Percentiles rank a stretch among this genome's conserved stretches.
Evolutionary conservation across 1,139 yeast species (phyloP).

Genomic region (Geotrichum citri-aurantii): DNA sequence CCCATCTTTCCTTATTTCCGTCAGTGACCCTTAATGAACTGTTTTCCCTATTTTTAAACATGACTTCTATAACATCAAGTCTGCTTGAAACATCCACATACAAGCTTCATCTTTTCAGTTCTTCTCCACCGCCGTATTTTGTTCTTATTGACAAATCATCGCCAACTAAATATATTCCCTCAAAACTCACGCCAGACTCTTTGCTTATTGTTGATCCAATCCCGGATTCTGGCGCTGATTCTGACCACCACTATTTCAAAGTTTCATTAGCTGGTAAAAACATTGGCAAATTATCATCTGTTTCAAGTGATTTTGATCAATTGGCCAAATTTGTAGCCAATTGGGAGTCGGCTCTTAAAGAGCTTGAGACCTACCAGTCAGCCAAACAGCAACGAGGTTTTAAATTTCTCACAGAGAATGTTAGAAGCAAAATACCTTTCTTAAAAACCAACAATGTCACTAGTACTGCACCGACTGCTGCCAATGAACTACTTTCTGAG

Average conservation of each 20-base stretch:
- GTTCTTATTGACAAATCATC: slow-evolving; percentile 5
- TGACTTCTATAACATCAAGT: neutral
- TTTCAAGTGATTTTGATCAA: slow-evolving; percentile 1
- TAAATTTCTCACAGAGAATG: neutral
- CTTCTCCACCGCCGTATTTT: slow-evolving; percentile 9
- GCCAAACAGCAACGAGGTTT: neutral
- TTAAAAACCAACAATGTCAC: neutral
- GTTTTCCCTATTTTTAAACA: neutral
- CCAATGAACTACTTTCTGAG: neutral
- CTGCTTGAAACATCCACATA: slow-evolving; percentile 13
- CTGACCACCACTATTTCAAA: neutral
- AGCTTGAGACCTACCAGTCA: neutral
- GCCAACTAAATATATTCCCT: slow-evolving; percentile 13
- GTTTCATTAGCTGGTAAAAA: neutral
- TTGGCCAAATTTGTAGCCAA: slow-evolving; percentile 4
- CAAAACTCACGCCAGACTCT: neutral
- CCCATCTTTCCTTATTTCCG: neutral
- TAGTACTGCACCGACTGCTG: neutral
- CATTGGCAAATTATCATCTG: neutral
- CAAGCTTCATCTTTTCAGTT: slow-evolving; percentile 9
- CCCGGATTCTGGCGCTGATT: neutral
- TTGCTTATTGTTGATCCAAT: slow-evolving; percentile 2
- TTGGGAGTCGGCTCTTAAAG: slow-evolving; percentile 5
- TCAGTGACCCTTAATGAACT: neutral
- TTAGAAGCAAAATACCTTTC: slow-evolving; percentile 3